Conservation (phyloP, 2,329 filamentous ascomycete species). For the Colletotrichum godetiae region DNA sequence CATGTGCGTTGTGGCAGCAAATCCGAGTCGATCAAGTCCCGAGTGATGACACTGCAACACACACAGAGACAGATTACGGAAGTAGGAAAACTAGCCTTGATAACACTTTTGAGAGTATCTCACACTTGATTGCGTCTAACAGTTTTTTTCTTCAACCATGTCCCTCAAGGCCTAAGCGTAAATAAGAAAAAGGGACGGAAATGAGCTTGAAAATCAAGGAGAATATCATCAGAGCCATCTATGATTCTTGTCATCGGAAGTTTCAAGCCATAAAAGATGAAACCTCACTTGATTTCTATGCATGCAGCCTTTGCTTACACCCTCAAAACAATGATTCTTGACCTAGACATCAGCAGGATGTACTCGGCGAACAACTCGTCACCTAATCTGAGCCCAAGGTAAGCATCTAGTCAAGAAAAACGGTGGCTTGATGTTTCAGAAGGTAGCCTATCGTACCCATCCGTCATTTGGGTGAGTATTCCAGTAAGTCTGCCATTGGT, state of each 20-base stretch:
- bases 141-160: not conserved
- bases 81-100: not conserved
- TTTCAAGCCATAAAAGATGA: not conserved
- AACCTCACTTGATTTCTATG: not conserved
- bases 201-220: too few relatives aligned
- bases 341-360: not conserved
- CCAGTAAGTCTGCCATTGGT: not conserved
- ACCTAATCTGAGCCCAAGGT: not conserved
- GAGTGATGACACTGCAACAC: not conserved
- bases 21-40: not conserved
- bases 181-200: not conserved
- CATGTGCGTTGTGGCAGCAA: not conserved
- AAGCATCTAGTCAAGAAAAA: not conserved
- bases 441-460: not conserved
- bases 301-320: not conserved
- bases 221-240: too few relatives aligned
- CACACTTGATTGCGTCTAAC: not conserved
- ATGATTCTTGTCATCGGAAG: too few relatives aligned
- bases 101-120: not conserved
- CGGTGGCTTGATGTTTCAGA: not conserved
- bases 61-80: not conserved
- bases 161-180: not conserved
- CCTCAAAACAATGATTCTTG: not conserved
- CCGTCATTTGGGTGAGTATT: not conserved
- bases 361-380: not conserved